Base-by-base conservation (phyloP, 352 stramenopile genomes). In the Phytopythium montanum region DNA sequence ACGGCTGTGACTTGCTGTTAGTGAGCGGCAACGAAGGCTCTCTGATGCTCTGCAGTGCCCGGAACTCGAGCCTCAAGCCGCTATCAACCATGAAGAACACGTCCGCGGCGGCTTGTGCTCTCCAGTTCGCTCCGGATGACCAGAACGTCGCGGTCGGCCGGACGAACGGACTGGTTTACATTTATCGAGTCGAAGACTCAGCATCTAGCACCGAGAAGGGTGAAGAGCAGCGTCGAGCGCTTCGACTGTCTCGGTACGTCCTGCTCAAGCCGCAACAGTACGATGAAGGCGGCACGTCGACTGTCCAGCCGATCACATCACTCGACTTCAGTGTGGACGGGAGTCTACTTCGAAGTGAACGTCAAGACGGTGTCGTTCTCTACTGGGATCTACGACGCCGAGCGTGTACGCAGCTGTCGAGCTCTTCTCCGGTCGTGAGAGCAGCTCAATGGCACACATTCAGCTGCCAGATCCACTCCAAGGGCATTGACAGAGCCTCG, bases 281-380 rank as follows among this genome's bases (percentile, higher is more conserved):
- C 1, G 69, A 76, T 50, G n/a, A 46, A 9, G 56, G 57, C 26
- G 38, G 52, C 5, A n/a, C 45, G 14, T 55, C 70, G 5, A 59
- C 61, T 0, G 2, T 18, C 4, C 25, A 36, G 5, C 7, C 13
- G 45, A 76, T 73, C 1, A 51, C 56, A 13, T 78, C 79, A 5
- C 52, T 94, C 1, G 85, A 94, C 50, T 94, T 92, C 50, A 92
- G 75, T 21, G 44, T 75, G 21, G 82, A 92, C 31, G 75, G 79
- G 0, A 59, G 46, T 14, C 85, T 85, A 42, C 67, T 94, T 5
- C 78, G 85, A 63, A 85, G 59, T 5, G 74, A 89, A 39, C 76
- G 90, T 26, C 66, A 71, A 1, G 41, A 29, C 2, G 52, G 59
- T 0, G 54, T 51, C 14, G 58, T 86, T 2, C 63, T 70, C 12